Evolutionary conservation across 179 eudicot species (phyloP).

Genomic region (Pouteria campechiana): DNA sequence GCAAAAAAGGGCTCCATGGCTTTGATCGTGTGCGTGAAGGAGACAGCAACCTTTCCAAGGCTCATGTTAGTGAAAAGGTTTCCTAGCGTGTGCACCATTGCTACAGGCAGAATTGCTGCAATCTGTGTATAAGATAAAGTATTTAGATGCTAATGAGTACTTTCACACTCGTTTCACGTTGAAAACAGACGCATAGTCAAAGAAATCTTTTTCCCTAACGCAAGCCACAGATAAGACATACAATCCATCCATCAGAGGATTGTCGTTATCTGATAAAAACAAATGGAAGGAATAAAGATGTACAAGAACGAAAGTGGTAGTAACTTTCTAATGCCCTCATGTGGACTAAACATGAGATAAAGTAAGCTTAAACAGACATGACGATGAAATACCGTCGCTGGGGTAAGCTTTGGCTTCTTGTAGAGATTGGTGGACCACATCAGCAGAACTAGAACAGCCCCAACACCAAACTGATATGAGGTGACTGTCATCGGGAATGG

Average conservation of each 20-base stretch:
- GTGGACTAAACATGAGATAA: too few species aligned
- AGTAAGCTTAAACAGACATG: not conserved
- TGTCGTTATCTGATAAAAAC: too few species aligned
- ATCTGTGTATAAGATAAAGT: slow-evolving; percentile 25
- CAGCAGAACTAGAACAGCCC: slow-evolving; percentile 36
- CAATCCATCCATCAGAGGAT: too few species aligned
- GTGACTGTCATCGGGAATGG: slow-evolving; percentile 73
- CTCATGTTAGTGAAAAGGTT: slow-evolving; percentile 83
- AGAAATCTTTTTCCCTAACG: too few species aligned
- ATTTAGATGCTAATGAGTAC: too few species aligned
- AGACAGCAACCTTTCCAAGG: slow-evolving; percentile 88
- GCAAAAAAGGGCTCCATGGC: slow-evolving; percentile 96
- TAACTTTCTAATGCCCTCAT: too few species aligned
- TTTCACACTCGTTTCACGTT: too few species aligned
- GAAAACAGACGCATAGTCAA: too few species aligned
- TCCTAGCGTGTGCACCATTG: slow-evolving; percentile 66
- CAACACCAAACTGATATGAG: slow-evolving; percentile 68
- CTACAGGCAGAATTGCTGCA: slow-evolving; percentile 50
- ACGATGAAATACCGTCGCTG: slow-evolving; percentile 46
- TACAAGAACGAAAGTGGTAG: too few species aligned
- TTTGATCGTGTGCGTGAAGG: slow-evolving; percentile 93
- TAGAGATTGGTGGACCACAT: slow-evolving; percentile 74
- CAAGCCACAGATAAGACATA: not conserved
- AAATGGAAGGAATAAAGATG: not conserved
- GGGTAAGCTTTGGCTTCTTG: slow-evolving; percentile 47